Evolutionary conservation across 768 basidiomycete species (phyloP), one percentile per base, ranked within the genome.

Genomic region (Kondoa subrosea): DNA sequence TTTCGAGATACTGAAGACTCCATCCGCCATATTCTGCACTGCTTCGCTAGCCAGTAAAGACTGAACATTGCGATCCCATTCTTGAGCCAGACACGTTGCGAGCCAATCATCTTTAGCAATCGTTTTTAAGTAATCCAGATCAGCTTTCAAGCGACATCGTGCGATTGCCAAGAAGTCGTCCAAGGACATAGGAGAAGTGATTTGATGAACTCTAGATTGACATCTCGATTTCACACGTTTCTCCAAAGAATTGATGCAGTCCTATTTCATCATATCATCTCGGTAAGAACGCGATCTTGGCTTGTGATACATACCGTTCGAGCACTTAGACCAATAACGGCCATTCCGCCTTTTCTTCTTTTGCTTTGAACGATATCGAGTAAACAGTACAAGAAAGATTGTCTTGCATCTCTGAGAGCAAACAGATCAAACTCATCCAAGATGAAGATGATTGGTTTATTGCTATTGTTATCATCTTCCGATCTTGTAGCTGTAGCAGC

Each of bases 151-250:
- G 2, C 83, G 74, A 0, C 73, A 74, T 69, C 79, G 80, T 59
- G 83, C 79, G n/a, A 84, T 76, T 4, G 73, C 75, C 15, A 83
- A 74, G 81, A 85, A 87, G 21, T 77, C 77, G 2, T 79, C 76
- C 0, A 84, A 68, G 8, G 78, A 78, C 2, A 78, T 73, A 1
- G 85, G 84, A 16, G 87, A 83, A 0, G 84, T 82, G 3, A 89
- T 85, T 60, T 89, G 83, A 67, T 92, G 81, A 73, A 90, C 88
- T 66, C 95, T 82, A 33, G 91, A 90, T 1, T 92, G 96, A 78
- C 97, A 99, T 1, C 95, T 84, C 71, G 91, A 95, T 78, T 97
- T 95, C 63, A 99, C 95, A 57, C 95, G 82, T 76, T 99, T 99
- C 76, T 99, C 95, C 21, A 99, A 80, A 1, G 88, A 78, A 70